A percentile compares a stretch with the other conserved stretches of the same genome.
Evolutionary conservation across 352 stramenopile genomes (phyloP).

Genomic region (Globisporangium spiculum): DNA sequence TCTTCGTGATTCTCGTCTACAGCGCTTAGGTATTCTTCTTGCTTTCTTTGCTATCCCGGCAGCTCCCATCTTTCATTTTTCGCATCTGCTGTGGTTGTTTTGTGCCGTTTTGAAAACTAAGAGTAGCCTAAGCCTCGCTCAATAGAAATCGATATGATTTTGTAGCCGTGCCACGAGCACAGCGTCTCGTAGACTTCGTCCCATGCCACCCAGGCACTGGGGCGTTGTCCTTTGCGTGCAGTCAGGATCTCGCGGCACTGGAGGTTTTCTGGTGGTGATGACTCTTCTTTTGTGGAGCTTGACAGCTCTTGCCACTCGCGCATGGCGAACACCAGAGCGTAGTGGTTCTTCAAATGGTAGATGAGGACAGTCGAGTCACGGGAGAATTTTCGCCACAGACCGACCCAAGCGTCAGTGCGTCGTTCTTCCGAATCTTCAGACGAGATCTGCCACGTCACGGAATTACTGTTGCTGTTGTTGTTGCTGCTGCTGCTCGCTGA

Average conservation of each 20-base stretch:
- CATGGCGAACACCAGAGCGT: conserved; percentile 66
- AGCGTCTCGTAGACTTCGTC: conserved; percentile 49
- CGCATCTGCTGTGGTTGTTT: not conserved
- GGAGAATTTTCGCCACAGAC: conserved; percentile 23
- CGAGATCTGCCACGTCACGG: not conserved
- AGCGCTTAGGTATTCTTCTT: conserved; percentile 31
- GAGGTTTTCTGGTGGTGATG: too few relatives aligned
- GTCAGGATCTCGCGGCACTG: conserved; percentile 48
- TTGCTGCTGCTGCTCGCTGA: not conserved
- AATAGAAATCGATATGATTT: conserved; percentile 38
- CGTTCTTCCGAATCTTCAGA: conserved; percentile 13
- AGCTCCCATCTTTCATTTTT: not conserved
- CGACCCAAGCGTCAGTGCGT: conserved; percentile 14
- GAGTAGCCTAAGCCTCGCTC: not conserved
- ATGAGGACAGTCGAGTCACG: conserved; percentile 31
- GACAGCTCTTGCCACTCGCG: conserved; percentile 34
- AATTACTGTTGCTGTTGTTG: too few relatives aligned
- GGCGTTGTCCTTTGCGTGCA: conserved; percentile 57
- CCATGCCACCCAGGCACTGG: conserved; percentile 58
- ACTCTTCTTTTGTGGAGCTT: not conserved
- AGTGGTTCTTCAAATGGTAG: conserved; percentile 82
- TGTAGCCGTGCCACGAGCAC: conserved; percentile 61
- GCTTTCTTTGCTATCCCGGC: not conserved
- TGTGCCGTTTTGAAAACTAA: not conserved
- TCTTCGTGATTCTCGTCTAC: conserved; percentile 71